Evolutionary conservation across 2,329 filamentous ascomycete species (phyloP).

Genomic region (Alternaria tenuissima): DNA sequence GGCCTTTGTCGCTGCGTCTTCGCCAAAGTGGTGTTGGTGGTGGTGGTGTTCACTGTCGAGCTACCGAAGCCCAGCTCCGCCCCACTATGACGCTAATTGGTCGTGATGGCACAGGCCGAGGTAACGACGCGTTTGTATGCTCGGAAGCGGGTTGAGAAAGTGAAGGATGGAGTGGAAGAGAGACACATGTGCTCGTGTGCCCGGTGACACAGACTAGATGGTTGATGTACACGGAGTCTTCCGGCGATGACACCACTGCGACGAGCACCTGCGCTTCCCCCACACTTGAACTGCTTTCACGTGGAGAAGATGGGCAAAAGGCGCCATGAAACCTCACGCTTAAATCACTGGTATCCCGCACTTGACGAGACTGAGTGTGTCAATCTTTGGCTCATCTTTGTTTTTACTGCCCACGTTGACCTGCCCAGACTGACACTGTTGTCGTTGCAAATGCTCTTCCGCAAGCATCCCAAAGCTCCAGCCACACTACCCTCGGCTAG

Average conservation of each 20-base stretch:
- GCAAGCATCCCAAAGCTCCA: slow-evolving; percentile 26
- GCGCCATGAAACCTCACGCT: slow-evolving; percentile 14
- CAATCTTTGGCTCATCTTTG: slow-evolving; percentile 10
- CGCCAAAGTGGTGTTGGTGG: slow-evolving; percentile 40
- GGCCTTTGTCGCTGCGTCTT: slow-evolving; percentile 41
- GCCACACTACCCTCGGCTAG: slow-evolving; percentile 34
- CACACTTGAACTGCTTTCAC: slow-evolving; percentile 45
- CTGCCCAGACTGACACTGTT: not conserved
- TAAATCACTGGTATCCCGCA: slow-evolving; percentile 14
- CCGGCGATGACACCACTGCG: slow-evolving; percentile 28
- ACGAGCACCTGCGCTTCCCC: slow-evolving; percentile 29
- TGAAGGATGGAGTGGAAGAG: slow-evolving; percentile 5
- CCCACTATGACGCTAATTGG: slow-evolving; percentile 47
- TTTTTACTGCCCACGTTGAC: slow-evolving; percentile 9
- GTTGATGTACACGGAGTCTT: slow-evolving; percentile 19
- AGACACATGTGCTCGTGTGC: slow-evolving; percentile 6
- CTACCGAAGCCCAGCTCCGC: slow-evolving; percentile 27
- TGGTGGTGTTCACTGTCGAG: slow-evolving; percentile 17
- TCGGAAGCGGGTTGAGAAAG: slow-evolving; percentile 9
- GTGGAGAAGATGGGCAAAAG: slow-evolving; percentile 34
- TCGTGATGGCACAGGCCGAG: slow-evolving; percentile 38
- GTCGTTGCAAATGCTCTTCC: slow-evolving; percentile 13
- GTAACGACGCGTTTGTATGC: slow-evolving; percentile 23
- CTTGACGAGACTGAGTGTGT: slow-evolving; percentile 29
- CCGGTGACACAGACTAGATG: slow-evolving; percentile 6